Percentiles rank a stretch among this genome's conserved stretches.
These are phyloP conservation scores for Silene conica DNA, from an alignment of 148 eudicot genomes.

Conservation along the genomic window DNA sequence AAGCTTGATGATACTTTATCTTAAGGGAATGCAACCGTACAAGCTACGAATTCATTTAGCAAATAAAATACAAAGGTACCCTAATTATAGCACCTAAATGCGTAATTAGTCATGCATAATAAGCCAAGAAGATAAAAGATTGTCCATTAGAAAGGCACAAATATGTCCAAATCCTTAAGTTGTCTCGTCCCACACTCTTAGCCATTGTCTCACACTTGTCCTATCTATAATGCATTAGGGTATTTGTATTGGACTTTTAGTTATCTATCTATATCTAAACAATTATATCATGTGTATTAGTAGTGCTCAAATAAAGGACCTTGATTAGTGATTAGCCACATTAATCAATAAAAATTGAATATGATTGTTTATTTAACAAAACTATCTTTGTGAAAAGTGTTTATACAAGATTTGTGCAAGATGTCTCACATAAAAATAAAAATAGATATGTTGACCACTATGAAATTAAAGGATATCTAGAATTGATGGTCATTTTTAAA, in stretches of 20 bases:
- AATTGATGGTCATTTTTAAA: too few species aligned
- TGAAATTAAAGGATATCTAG: too few species aligned
- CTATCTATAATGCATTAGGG: background rate
- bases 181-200: background rate
- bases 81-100: conserved; percentile 6
- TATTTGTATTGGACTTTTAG: background rate
- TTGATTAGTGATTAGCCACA: too few species aligned
- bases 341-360: too few species aligned
- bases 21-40: background rate
- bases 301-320: too few species aligned
- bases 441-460: too few species aligned
- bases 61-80: background rate
- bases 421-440: too few species aligned
- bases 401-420: too few species aligned
- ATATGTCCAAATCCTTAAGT: conserved; percentile 3
- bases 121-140: background rate
- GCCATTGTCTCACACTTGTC: background rate
- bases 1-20: conserved; percentile 1
- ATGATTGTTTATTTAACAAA: too few species aligned
- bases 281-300: too few species aligned
- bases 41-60: background rate
- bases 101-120: background rate
- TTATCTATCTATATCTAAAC: background rate
- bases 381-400: too few species aligned
- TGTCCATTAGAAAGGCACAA: too few species aligned